Conservation (phyloP, 2,329 filamentous ascomycete species). For the Fusarium subglutinans region DNA sequence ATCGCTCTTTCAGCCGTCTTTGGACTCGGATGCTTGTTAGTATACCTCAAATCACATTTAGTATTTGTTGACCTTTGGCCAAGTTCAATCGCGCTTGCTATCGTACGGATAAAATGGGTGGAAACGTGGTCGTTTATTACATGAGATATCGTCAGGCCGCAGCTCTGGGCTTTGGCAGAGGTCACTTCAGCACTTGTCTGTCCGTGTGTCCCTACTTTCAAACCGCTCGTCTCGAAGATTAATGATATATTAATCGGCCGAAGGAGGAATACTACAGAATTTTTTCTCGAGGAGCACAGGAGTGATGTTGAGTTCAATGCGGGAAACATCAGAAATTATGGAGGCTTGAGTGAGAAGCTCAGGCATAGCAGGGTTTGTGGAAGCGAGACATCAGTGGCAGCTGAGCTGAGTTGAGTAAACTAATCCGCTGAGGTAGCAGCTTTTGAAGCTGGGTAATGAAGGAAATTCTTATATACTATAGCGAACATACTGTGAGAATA, state of each 20-base stretch:
- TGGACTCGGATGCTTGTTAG: constrained; percentile 27
- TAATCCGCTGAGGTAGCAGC: background rate
- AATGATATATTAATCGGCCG: background rate
- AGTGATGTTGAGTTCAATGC: background rate
- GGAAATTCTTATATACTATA: background rate
- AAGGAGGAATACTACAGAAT: background rate
- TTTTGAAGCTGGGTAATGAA: background rate
- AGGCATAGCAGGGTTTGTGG: background rate
- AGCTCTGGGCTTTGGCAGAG: constrained; percentile 29
- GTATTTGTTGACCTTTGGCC: background rate
- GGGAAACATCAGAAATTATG: background rate
- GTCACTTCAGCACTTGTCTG: constrained; percentile 20
- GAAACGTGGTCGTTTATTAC: background rate
- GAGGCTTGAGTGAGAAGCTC: background rate
- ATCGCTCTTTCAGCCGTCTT: constrained; percentile 12
- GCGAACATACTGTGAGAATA: background rate
- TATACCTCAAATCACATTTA: fast-evolving
- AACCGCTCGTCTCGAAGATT: constrained; percentile 1
- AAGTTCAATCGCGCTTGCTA: constrained; percentile 16
- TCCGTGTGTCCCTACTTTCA: constrained; percentile 28
- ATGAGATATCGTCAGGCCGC: constrained; percentile 17
- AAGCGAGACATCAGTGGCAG: constrained; percentile 1
- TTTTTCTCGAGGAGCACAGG: background rate
- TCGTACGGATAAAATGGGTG: constrained; percentile 23
- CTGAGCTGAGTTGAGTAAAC: background rate